Percentiles rank a stretch among this genome's conserved stretches.
Evolutionary conservation across 2,329 filamentous ascomycete genomes (phyloP).

Genomic region (Hawksworthiomyces lignivorus): DNA sequence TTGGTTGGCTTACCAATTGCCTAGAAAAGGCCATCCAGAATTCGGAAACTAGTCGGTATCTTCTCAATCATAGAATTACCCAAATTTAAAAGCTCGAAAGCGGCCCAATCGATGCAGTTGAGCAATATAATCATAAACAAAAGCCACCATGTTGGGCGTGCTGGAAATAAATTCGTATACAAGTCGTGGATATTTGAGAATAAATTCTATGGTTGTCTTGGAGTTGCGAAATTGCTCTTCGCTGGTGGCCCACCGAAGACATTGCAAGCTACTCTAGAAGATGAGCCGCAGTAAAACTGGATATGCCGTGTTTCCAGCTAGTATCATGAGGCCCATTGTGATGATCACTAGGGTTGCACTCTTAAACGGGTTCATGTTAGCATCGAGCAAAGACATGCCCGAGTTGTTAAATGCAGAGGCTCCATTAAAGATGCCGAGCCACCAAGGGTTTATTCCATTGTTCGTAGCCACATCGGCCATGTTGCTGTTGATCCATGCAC

Average conservation of each 20-base stretch:
- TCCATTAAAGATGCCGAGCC: conserved; percentile 60
- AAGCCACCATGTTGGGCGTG: conserved; percentile 58
- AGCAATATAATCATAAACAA: conserved; percentile 52
- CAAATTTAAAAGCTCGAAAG: conserved; percentile 59
- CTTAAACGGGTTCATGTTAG: conserved; percentile 57
- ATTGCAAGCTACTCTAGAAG: conserved; percentile 44
- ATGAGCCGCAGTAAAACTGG: conserved; percentile 55
- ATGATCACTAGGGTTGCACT: conserved; percentile 42
- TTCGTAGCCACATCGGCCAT: conserved; percentile 37
- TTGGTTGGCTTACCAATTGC: conserved; percentile 42
- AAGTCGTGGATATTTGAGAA: conserved; percentile 47
- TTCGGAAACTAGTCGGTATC: conserved; percentile 44
- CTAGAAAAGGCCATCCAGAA: conserved; percentile 60
- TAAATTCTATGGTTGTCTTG: conserved; percentile 45
- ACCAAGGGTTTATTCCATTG: conserved; percentile 59
- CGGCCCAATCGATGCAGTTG: conserved; percentile 56
- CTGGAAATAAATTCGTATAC: conserved; percentile 59
- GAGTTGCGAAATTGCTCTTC: conserved; percentile 28
- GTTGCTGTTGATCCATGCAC: conserved; percentile 51
- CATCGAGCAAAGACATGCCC: conserved; percentile 61
- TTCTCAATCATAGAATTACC: conserved; percentile 47
- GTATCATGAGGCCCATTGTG: conserved; percentile 48
- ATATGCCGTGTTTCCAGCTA: conserved; percentile 60
- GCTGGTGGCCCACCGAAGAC: conserved; percentile 30
- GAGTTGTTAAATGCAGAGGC: conserved; percentile 64